Percentiles rank a stretch among this genome's conserved stretches.
These are phyloP conservation scores for Solanum bulbocastanum DNA, from an alignment of 257 asterid genomes.

Conservation along the genomic window DNA sequence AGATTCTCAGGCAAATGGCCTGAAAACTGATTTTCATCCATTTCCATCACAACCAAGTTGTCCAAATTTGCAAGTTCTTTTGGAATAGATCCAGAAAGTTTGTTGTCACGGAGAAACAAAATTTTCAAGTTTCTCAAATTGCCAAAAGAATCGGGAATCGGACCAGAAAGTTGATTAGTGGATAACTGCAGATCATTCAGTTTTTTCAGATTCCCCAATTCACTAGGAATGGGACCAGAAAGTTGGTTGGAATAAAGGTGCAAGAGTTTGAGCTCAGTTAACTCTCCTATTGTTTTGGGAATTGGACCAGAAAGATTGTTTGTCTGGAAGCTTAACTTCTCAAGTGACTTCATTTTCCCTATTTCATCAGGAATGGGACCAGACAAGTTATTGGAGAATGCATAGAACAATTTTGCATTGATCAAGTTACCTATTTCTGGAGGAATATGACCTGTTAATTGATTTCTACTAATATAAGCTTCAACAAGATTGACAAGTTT, in stretches of 20 bases:
- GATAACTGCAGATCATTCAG: background rate
- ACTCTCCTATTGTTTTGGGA: background rate
- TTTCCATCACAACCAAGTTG: background rate
- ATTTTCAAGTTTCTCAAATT: background rate
- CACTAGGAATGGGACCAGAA: slow-evolving; percentile 8
- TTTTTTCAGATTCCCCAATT: slow-evolving; percentile 2
- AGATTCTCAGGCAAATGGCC: background rate
- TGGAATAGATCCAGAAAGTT: slow-evolving; percentile 15
- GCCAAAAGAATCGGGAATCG: slow-evolving; percentile 1
- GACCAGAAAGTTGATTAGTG: slow-evolving; percentile 1
- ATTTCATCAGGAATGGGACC: slow-evolving; percentile 10
- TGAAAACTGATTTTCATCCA: background rate
- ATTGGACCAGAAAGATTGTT: slow-evolving; percentile 6
- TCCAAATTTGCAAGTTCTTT: slow-evolving; percentile 1
- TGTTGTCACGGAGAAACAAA: background rate
- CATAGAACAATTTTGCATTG: background rate
- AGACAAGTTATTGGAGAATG: background rate
- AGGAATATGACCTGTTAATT: background rate
- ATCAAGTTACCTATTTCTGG: background rate
- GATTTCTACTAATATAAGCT: background rate
- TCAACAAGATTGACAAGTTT: background rate
- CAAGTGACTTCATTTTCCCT: background rate
- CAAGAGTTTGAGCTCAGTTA: background rate
- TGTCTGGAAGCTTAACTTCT: background rate
- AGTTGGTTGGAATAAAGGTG: background rate